Evolutionary conservation across 75 land plant species (phyloP).

Genomic region (Sequoia sempervirens): DNA sequence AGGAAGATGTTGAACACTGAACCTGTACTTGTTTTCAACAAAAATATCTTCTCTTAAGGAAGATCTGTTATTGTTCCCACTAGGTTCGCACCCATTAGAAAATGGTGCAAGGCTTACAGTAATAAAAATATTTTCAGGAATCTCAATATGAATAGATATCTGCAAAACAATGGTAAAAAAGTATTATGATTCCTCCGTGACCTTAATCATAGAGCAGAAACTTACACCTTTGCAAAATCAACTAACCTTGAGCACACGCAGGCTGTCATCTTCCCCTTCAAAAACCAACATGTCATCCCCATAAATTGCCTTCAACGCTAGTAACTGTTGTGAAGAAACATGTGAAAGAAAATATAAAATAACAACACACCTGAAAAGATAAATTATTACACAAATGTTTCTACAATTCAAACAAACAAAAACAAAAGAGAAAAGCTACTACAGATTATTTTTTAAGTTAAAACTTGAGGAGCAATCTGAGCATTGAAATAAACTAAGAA

Average conservation of each 20-base stretch:
- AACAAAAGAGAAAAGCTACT: not conserved
- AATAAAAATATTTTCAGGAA: constrained; percentile 40
- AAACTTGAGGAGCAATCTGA: not conserved
- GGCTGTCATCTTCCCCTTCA: constrained; percentile 28
- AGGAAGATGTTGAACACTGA: constrained; percentile 59
- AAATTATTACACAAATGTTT: not conserved
- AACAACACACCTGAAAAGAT: not conserved
- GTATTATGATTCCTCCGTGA: not conserved
- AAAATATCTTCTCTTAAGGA: not conserved
- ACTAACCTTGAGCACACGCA: constrained; percentile 50
- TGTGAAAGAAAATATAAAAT: not conserved
- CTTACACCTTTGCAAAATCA: not conserved
- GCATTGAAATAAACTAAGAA: not conserved
- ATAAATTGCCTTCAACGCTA: constrained; percentile 79
- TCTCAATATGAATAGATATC: constrained; percentile 56
- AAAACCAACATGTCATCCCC: constrained; percentile 41
- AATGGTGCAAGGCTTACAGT: constrained; percentile 37
- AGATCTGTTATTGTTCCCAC: not conserved
- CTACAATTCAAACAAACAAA: not conserved
- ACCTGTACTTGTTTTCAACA: constrained; percentile 35
- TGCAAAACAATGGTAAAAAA: constrained; percentile 23
- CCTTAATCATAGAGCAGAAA: not conserved
- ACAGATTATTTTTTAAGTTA: not conserved
- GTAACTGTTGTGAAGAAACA: constrained; percentile 36
- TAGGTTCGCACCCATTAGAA: not conserved